These are phyloP conservation scores for Penicillium sp. DNA, from an alignment of 2,329 filamentous ascomycete genomes.

Conservation along the genomic window DNA sequence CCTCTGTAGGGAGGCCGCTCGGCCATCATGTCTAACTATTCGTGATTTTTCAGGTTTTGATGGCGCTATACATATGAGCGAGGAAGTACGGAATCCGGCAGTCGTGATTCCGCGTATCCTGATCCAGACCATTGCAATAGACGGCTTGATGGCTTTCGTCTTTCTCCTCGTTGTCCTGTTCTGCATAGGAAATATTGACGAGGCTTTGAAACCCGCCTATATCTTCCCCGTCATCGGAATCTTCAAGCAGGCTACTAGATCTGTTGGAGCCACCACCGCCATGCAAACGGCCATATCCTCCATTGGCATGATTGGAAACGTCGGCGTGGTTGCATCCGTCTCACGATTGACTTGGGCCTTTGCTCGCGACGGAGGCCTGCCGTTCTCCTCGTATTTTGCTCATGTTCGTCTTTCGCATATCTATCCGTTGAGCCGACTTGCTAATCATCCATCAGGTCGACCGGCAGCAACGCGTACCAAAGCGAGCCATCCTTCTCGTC, in stretches of 20 bases:
- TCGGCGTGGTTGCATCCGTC: slow-evolving; percentile 47
- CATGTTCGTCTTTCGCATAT: slow-evolving; percentile 7
- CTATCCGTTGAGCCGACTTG: neutral
- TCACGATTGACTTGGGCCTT: slow-evolving; percentile 53
- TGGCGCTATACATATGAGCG: slow-evolving; percentile 49
- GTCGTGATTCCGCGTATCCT: slow-evolving; percentile 48
- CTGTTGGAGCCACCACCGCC: slow-evolving; percentile 41
- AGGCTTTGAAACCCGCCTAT: slow-evolving; percentile 26
- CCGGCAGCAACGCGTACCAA: slow-evolving; percentile 32
- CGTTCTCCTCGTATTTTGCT: slow-evolving; percentile 24
- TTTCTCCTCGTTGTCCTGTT: slow-evolving; percentile 46
- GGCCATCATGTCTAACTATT: neutral
- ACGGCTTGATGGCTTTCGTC: slow-evolving; percentile 42
- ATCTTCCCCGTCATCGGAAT: slow-evolving; percentile 47
- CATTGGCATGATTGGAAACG: slow-evolving; percentile 40
- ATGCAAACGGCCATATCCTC: slow-evolving; percentile 41
- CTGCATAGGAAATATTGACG: slow-evolving; percentile 43
- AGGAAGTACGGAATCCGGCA: slow-evolving; percentile 47
- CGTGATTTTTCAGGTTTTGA: slow-evolving; percentile 41
- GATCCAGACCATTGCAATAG: slow-evolving; percentile 46
- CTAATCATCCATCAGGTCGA: slow-evolving; percentile 28
- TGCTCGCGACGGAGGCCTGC: slow-evolving; percentile 49
- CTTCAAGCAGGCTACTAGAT: slow-evolving; percentile 42
- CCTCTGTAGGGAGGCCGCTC: neutral
- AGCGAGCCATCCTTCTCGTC: slow-evolving; percentile 38